phyloP scores from a whole-genome alignment of 768 basidiomycete genomes.

The Mycena rosella region DNA sequence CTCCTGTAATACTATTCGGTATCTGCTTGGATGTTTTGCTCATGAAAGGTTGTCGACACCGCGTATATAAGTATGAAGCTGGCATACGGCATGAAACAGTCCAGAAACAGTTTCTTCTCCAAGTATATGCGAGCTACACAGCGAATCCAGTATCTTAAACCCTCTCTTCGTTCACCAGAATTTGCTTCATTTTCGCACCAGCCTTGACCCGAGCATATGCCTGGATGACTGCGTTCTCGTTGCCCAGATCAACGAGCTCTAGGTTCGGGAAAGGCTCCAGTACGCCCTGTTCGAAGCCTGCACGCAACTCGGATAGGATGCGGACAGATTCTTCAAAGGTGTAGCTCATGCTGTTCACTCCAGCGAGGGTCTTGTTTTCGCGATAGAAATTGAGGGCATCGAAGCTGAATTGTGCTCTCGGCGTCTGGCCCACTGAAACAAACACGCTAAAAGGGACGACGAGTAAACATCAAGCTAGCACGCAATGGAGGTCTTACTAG shows the following conservation, averaged over 20 bases:
- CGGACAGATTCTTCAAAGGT: slow-evolving; percentile 8
- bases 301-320: slow-evolving; percentile 13
- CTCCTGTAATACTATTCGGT: not conserved
- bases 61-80: no score
- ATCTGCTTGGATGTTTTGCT: no score
- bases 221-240: slow-evolving; percentile 10
- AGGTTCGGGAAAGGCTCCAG: slow-evolving; percentile 11
- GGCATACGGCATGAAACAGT: no score
- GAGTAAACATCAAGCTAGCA: not conserved
- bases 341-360: slow-evolving; percentile 5
- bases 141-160: no score
- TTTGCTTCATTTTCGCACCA: slow-evolving; percentile 23
- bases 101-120: no score
- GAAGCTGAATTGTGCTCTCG: slow-evolving; percentile 22
- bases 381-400: slow-evolving; percentile 27
- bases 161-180: slow-evolving; percentile 15
- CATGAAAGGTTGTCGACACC: no score
- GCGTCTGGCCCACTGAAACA: slow-evolving; percentile 22
- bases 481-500: slow-evolving; percentile 12
- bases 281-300: slow-evolving; percentile 22
- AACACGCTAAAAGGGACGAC: slow-evolving; percentile 7
- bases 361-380: slow-evolving; percentile 16
- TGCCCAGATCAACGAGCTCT: slow-evolving; percentile 7
- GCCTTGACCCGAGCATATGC: slow-evolving; percentile 23
- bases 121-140: no score